phyloP scores from a whole-genome alignment of 2,329 filamentous ascomycete genomes.

The Botrytis hyacinthi region DNA sequence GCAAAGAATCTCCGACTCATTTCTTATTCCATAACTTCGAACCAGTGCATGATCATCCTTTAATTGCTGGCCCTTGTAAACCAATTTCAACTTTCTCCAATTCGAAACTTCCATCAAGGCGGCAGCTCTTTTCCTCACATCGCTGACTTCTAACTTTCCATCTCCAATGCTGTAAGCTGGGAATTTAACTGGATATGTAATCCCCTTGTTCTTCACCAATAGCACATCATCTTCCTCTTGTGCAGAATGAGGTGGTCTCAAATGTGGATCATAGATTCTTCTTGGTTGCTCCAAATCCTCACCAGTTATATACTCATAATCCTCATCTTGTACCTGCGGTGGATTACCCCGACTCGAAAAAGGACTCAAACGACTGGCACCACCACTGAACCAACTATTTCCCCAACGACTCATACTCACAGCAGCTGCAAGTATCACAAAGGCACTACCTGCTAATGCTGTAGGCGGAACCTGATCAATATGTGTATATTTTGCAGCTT shows the following conservation, averaged over 20 bases:
- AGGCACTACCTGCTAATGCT: conserved; percentile 29
- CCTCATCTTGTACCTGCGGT: conserved; percentile 68
- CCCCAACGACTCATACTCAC: conserved; percentile 40
- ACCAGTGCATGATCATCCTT: conserved; percentile 60
- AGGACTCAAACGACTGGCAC: conserved; percentile 34
- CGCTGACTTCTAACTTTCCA: conserved; percentile 64
- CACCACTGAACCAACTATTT: conserved; percentile 34
- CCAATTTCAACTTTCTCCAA: conserved; percentile 59
- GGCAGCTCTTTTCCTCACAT: conserved; percentile 65
- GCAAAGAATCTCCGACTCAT: conserved; percentile 60
- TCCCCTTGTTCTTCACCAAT: conserved; percentile 64
- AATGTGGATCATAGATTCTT: conserved; percentile 46
- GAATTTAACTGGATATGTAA: conserved; percentile 68
- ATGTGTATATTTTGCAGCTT: conserved; percentile 34
- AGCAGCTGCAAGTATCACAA: conserved; percentile 33
- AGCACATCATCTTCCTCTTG: conserved; percentile 66
- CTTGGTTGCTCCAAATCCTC: conserved; percentile 60
- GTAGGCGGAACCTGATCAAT: conserved; percentile 35
- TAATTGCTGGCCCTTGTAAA: conserved; percentile 71
- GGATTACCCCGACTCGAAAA: conserved; percentile 42
- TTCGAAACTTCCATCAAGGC: conserved; percentile 63
- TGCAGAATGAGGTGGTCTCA: conserved; percentile 41
- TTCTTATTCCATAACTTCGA: conserved; percentile 60
- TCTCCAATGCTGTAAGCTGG: conserved; percentile 73
- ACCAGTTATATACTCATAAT: conserved; percentile 81